These are phyloP conservation scores for Lasiosphaeria ovina DNA, from an alignment of 495 filamentous ascomycete genomes.

Conservation along the genomic window DNA sequence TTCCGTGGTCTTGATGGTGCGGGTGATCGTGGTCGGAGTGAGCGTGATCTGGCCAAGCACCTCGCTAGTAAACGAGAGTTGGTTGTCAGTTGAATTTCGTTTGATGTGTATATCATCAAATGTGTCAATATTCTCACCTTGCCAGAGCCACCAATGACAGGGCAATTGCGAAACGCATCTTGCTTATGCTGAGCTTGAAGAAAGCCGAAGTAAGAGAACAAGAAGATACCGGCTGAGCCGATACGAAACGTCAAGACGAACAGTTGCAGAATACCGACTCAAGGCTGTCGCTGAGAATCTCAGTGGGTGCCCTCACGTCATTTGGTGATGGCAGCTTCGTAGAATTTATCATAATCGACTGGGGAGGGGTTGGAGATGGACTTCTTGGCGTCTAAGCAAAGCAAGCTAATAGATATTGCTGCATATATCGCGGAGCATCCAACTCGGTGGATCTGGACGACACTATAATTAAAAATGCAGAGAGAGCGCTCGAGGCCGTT, in stretches of 20 bases:
- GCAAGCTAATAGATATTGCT: slow-evolving; percentile 20
- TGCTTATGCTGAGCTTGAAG: background rate
- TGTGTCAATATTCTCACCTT: background rate
- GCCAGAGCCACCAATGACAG: background rate
- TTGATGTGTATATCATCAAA: background rate
- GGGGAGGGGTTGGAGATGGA: background rate
- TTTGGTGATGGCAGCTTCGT: too few relatives aligned
- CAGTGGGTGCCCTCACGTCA: too few relatives aligned
- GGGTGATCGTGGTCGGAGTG: slow-evolving; percentile 20
- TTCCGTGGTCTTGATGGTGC: slow-evolving; percentile 7
- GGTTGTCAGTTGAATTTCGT: background rate
- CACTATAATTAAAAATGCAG: too few relatives aligned
- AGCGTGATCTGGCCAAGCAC: slow-evolving; percentile 29
- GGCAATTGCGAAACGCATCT: slow-evolving; percentile 1
- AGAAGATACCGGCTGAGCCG: too few relatives aligned
- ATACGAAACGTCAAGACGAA: too few relatives aligned
- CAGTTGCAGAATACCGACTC: too few relatives aligned
- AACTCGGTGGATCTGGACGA: slow-evolving; percentile 7
- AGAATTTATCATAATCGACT: background rate
- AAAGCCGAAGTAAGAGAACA: too few relatives aligned
- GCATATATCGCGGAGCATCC: slow-evolving; percentile 29
- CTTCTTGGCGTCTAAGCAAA: slow-evolving; percentile 6
- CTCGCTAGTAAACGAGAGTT: slow-evolving; percentile 13
- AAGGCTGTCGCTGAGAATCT: too few relatives aligned
- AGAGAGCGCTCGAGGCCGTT: background rate